Percentiles rank a stretch among this genome's conserved stretches.
These are phyloP conservation scores for Macrocybe sp. DNA, from an alignment of 1,284 basidiomycete genomes.

Conservation along the genomic window DNA sequence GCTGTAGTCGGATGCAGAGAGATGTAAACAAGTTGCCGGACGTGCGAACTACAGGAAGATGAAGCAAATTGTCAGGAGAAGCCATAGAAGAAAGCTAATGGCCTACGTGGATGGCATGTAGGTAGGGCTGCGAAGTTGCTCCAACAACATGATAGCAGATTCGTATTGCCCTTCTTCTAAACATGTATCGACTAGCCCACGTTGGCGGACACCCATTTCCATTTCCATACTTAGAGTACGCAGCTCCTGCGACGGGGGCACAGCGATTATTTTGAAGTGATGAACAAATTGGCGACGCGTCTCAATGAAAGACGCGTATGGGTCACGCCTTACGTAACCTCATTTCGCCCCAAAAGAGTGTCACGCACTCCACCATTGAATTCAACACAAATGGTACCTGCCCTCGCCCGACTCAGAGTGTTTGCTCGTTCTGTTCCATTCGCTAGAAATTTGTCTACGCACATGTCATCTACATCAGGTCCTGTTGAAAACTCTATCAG, in stretches of 20 bases:
- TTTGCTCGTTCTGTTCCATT: too few relatives aligned
- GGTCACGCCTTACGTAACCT: too few relatives aligned
- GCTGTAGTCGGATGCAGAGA: slow-evolving; percentile 41
- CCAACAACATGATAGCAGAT: slow-evolving; percentile 52
- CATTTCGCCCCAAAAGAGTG: too few relatives aligned
- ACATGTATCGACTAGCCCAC: slow-evolving; percentile 57
- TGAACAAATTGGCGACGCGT: not conserved
- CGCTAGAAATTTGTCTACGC: too few relatives aligned
- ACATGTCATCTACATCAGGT: slow-evolving; percentile 20
- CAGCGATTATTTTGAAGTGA: not conserved
- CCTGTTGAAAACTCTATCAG: slow-evolving; percentile 40
- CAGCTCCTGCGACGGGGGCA: slow-evolving; percentile 8
- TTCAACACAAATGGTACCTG: too few relatives aligned
- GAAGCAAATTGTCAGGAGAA: slow-evolving; percentile 1
- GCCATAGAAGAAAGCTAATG: slow-evolving; percentile 8
- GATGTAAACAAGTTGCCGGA: slow-evolving; percentile 65
- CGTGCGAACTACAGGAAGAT: slow-evolving; percentile 40
- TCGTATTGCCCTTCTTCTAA: slow-evolving; percentile 73
- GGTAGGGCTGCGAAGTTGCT: slow-evolving; percentile 51
- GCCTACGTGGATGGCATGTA: slow-evolving; percentile 47
- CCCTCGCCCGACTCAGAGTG: too few relatives aligned
- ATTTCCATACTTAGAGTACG: slow-evolving; percentile 26
- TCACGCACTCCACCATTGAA: too few relatives aligned
- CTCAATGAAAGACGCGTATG: too few relatives aligned
- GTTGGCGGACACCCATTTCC: slow-evolving; percentile 52